Percentiles rank a stretch among this genome's conserved stretches.
Conservation (phyloP, 805 yeast genomes). For the Kuraishia molischiana region DNA sequence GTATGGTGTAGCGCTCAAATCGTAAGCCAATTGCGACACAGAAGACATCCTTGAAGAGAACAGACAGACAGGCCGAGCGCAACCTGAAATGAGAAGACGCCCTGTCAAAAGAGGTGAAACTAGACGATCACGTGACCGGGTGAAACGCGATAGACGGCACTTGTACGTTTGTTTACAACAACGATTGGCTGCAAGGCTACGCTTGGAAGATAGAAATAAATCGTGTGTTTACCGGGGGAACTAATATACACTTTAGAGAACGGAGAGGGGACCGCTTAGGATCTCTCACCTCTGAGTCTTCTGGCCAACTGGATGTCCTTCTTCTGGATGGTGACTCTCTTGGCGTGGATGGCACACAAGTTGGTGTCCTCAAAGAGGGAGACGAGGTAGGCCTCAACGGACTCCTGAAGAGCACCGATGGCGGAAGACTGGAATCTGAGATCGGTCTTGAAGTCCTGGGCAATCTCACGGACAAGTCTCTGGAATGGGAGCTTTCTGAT, state of each 20-base stretch:
- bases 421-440: constrained; percentile 97
- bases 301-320: constrained; percentile 97
- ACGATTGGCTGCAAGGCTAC: too few species aligned
- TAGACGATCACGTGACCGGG: too few species aligned
- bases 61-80: too few species aligned
- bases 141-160: too few species aligned
- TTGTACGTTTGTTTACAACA: too few species aligned
- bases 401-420: constrained; percentile 95
- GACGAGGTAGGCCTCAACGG: constrained; percentile 96
- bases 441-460: constrained; percentile 88
- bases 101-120: too few species aligned
- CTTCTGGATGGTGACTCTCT: constrained; percentile 98
- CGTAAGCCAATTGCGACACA: constrained; percentile 7
- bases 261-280: constrained; percentile 41
- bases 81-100: too few species aligned
- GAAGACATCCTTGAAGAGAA: background rate
- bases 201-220: background rate
- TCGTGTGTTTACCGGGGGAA: too few species aligned
- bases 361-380: constrained; percentile 96
- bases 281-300: constrained; percentile 96
- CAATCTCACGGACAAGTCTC: constrained; percentile 92
- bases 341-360: constrained; percentile 97
- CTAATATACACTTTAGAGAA: constrained; percentile 6
- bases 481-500: constrained; percentile 97
- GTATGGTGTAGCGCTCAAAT: constrained; percentile 30